Percentiles rank a stretch among this genome's conserved stretches.
phyloP scores from a whole-genome alignment of 2,329 filamentous ascomycete genomes.

The Scytalidium sp. region DNA sequence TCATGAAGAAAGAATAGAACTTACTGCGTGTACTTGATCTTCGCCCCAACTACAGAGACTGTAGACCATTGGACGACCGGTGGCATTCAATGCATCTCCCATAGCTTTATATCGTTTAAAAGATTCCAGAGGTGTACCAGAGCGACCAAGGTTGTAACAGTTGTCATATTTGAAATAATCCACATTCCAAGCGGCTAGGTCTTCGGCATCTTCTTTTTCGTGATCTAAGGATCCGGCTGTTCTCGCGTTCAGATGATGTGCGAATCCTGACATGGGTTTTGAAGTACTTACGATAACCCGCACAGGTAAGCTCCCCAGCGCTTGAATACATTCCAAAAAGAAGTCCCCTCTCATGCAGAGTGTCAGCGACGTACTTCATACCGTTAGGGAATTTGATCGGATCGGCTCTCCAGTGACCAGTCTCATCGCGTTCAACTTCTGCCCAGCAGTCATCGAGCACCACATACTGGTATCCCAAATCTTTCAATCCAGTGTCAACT shows the following conservation, averaged over 20 bases:
- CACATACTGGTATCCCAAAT: conserved; percentile 53
- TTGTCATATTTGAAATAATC: conserved; percentile 56
- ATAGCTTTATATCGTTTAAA: conserved; percentile 28
- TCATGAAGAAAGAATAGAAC: conserved; percentile 22
- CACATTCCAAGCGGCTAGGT: conserved; percentile 49
- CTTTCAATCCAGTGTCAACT: conserved; percentile 43
- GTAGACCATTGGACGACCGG: conserved; percentile 35
- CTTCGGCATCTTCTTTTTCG: conserved; percentile 49
- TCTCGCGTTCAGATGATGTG: conserved; percentile 27
- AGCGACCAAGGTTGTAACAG: conserved; percentile 52
- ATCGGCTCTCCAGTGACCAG: conserved; percentile 36
- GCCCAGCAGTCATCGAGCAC: conserved; percentile 50
- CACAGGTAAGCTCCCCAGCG: conserved; percentile 35
- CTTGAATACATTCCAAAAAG: conserved; percentile 47
- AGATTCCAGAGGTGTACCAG: conserved; percentile 22
- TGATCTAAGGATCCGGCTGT: conserved; percentile 37
- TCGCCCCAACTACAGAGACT: conserved; percentile 46
- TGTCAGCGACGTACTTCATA: conserved; percentile 38
- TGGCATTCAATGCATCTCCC: conserved; percentile 31
- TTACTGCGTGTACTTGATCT: conserved; percentile 24
- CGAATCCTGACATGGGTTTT: conserved; percentile 28
- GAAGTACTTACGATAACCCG: conserved; percentile 22
- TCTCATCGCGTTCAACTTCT: conserved; percentile 33
- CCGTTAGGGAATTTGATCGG: conserved; percentile 43
- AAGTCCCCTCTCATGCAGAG: conserved; percentile 42